A percentile compares a stretch with the other conserved stretches of the same genome.
Evolutionary conservation across 2,329 filamentous ascomycete genomes (phyloP).

Genomic region (Botryosphaeria dothidea): DNA sequence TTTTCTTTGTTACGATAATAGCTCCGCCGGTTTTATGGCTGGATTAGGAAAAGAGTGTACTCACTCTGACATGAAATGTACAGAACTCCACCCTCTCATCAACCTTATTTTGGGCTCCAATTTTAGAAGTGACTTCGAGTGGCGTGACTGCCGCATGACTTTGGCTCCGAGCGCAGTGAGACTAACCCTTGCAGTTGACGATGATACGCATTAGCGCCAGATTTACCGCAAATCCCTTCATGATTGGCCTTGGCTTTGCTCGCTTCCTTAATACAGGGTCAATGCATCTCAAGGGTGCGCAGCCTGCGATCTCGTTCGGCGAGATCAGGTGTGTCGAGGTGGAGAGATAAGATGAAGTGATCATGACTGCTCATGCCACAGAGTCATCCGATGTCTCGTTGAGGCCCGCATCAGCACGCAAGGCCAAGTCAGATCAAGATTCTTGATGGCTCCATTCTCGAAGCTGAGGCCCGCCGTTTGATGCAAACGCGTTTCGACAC

Average conservation of each 20-base stretch:
- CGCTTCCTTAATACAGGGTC: background rate
- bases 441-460: background rate
- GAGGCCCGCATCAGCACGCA: background rate
- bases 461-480: background rate
- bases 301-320: background rate
- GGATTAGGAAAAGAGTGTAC: constrained; percentile 11
- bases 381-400: background rate
- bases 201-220: background rate
- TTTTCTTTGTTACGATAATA: constrained; percentile 9
- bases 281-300: background rate
- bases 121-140: background rate
- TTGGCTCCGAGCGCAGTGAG: background rate
- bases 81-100: constrained; percentile 3
- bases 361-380: background rate
- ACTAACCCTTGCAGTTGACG: background rate
- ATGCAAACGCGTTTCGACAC: background rate
- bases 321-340: background rate
- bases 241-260: background rate
- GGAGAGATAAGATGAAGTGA: background rate
- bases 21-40: background rate
- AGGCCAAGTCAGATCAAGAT: background rate
- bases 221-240: background rate
- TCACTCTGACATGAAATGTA: constrained; percentile 13
- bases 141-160: background rate
- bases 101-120: background rate